phyloP scores from a whole-genome alignment of 495 filamentous ascomycete genomes.

The Arthonia radiata region DNA sequence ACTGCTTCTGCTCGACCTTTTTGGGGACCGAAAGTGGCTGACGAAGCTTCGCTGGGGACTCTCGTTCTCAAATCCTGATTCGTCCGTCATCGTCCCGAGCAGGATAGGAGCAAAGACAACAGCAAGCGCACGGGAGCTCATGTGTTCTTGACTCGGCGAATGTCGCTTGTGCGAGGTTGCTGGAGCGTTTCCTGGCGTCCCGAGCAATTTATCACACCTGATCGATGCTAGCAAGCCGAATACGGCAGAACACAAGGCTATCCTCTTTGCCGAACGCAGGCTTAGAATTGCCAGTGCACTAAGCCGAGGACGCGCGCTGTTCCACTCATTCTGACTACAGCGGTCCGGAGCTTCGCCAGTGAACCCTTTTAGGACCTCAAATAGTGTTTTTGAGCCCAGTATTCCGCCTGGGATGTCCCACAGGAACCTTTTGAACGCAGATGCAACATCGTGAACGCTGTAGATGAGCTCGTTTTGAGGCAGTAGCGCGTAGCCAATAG shows the following conservation, averaged over 20 bases:
- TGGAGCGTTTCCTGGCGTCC: constrained; percentile 1
- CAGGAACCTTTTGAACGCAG: constrained; percentile 45
- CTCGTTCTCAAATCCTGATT: no score
- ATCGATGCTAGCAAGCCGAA: constrained; percentile 35
- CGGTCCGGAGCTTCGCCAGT: constrained; percentile 21
- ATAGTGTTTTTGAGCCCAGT: constrained; percentile 39
- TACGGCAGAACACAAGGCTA: constrained; percentile 38
- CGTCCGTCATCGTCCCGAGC: constrained; percentile 27
- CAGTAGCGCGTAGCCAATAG: no score
- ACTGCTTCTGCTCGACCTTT: no score
- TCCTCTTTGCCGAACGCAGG: constrained; percentile 28
- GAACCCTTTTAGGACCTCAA: constrained; percentile 38
- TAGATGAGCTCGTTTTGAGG: constrained; percentile 26
- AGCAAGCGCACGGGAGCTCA: constrained; percentile 36
- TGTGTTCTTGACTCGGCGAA: constrained; percentile 16
- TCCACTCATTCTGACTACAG: constrained; percentile 25
- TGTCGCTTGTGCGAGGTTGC: constrained; percentile 3
- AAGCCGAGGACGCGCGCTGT: no score
- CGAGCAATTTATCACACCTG: constrained; percentile 17
- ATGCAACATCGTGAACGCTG: constrained; percentile 42
- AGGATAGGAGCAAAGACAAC: constrained; percentile 41
- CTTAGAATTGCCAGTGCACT: constrained; percentile 37
- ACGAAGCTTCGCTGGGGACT: no score
- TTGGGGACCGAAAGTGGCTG: no score
- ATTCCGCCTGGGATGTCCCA: constrained; percentile 49